phyloP scores from a whole-genome alignment of 495 filamentous ascomycete genomes.

The Xylaria cubensis region DNA sequence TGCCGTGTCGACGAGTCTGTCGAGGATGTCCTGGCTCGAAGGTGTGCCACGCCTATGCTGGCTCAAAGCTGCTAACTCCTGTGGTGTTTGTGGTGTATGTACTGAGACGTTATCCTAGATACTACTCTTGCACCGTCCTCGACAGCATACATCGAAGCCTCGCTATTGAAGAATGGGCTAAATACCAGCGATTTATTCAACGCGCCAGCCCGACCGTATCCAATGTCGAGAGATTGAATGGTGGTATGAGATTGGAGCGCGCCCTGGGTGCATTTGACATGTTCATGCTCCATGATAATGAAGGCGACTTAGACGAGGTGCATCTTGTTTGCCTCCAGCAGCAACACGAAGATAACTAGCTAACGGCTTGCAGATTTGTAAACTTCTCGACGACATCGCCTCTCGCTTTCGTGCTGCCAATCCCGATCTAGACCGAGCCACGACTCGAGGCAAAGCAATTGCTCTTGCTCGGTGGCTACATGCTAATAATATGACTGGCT shows the following conservation, averaged over 20 bases:
- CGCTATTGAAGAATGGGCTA: slow-evolving; percentile 78
- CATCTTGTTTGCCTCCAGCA: slow-evolving; percentile 26
- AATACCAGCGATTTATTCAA: slow-evolving; percentile 46
- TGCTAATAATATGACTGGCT: slow-evolving; percentile 69
- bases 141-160: slow-evolving; percentile 80
- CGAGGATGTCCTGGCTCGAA: slow-evolving; percentile 81
- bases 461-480: slow-evolving; percentile 70
- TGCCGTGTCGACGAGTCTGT: slow-evolving; percentile 60
- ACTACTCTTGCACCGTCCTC: slow-evolving; percentile 74
- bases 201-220: slow-evolving; percentile 48
- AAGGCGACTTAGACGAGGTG: slow-evolving; percentile 77
- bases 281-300: slow-evolving; percentile 75
- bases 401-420: slow-evolving; percentile 55
- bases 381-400: slow-evolving; percentile 68
- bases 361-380: slow-evolving; percentile 57
- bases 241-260: slow-evolving; percentile 66
- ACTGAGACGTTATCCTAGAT: slow-evolving; percentile 57
- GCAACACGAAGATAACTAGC: slow-evolving; percentile 10
- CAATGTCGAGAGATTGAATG: slow-evolving; percentile 37
- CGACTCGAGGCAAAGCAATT: slow-evolving; percentile 71
- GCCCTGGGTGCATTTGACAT: slow-evolving; percentile 85
- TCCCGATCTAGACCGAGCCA: slow-evolving; percentile 56
- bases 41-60: slow-evolving; percentile 53
- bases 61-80: not conserved
- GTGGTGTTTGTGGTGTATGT: slow-evolving; percentile 16